phyloP scores from a whole-genome alignment of 1,284 basidiomycete species.

The Mycena citricolor region DNA sequence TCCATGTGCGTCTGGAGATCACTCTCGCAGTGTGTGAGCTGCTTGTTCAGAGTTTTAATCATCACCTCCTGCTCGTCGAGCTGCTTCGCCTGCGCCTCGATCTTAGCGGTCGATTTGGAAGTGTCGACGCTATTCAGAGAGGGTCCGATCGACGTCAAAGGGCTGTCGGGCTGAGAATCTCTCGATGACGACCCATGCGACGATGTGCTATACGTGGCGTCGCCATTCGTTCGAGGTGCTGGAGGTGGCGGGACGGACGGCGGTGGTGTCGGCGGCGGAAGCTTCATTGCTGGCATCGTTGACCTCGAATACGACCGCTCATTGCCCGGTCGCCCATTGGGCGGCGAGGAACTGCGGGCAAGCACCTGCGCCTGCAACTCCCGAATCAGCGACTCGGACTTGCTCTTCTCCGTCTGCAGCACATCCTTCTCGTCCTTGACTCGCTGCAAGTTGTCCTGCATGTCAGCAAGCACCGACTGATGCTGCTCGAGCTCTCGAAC shows the following conservation, averaged over 20 bases:
- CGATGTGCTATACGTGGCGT: constrained; percentile 49
- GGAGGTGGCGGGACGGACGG: constrained; percentile 87
- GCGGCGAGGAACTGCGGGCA: constrained; percentile 54
- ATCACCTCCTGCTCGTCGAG: constrained; percentile 83
- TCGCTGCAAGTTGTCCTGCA: constrained; percentile 72
- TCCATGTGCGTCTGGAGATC: constrained; percentile 93
- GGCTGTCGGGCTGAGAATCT: constrained; percentile 66
- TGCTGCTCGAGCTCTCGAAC: constrained; percentile 74
- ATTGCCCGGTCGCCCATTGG: too few relatives aligned
- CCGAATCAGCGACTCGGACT: constrained; percentile 64
- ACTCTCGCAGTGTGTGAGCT: constrained; percentile 85
- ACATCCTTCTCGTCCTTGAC: constrained; percentile 80
- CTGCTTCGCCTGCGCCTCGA: constrained; percentile 75
- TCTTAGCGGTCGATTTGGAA: constrained; percentile 53
- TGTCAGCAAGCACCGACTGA: constrained; percentile 69
- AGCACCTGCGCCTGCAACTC: constrained; percentile 74
- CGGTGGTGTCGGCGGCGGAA: constrained; percentile 86
- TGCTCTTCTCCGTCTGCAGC: constrained; percentile 68
- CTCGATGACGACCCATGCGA: constrained; percentile 60
- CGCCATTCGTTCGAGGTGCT: constrained; percentile 58
- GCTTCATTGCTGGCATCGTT: constrained; percentile 67
- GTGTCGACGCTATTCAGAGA: constrained; percentile 47
- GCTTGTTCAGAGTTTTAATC: constrained; percentile 92
- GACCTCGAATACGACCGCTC: constrained; percentile 61
- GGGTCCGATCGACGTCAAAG: constrained; percentile 61